Evolutionary conservation across 1,139 yeast genomes (phyloP).

Genomic region (Chernovozyma sophiae-reginae): DNA sequence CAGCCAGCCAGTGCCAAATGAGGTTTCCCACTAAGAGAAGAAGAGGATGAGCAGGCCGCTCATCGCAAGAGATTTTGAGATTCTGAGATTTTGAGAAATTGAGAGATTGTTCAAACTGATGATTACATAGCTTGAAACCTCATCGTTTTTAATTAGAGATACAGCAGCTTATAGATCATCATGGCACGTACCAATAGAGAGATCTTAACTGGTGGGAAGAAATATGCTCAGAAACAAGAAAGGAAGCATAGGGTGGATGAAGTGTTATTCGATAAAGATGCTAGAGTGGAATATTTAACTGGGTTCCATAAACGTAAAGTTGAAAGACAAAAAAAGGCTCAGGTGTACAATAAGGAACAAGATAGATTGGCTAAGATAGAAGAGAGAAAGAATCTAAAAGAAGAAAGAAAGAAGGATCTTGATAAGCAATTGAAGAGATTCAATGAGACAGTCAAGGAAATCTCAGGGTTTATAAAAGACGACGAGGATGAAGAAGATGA

Average conservation of each 20-base stretch:
- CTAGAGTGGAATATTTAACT: constrained; percentile 76
- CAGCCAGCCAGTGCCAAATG: too few relatives aligned
- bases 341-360: constrained; percentile 67
- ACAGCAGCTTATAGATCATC: too few relatives aligned
- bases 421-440: constrained; percentile 59
- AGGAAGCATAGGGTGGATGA: constrained; percentile 71
- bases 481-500: constrained; percentile 35
- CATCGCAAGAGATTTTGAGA: background rate
- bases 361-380: constrained; percentile 71
- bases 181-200: constrained; percentile 56
- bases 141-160: too few relatives aligned
- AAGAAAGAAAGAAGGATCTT: constrained; percentile 64
- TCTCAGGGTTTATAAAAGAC: constrained; percentile 30
- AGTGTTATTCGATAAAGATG: constrained; percentile 73
- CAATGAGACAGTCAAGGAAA: constrained; percentile 49
- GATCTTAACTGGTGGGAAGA: constrained; percentile 82
- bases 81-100: too few relatives aligned
- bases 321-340: constrained; percentile 83
- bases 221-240: constrained; percentile 63
- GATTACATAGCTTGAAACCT: too few relatives aligned
- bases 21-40: too few relatives aligned
- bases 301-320: constrained; percentile 95
- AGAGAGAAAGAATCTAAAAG: constrained; percentile 65
- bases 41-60: background rate
- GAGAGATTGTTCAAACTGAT: too few relatives aligned